phyloP scores from a whole-genome alignment of 129 eudicot species.

The Sambucus nigra region DNA sequence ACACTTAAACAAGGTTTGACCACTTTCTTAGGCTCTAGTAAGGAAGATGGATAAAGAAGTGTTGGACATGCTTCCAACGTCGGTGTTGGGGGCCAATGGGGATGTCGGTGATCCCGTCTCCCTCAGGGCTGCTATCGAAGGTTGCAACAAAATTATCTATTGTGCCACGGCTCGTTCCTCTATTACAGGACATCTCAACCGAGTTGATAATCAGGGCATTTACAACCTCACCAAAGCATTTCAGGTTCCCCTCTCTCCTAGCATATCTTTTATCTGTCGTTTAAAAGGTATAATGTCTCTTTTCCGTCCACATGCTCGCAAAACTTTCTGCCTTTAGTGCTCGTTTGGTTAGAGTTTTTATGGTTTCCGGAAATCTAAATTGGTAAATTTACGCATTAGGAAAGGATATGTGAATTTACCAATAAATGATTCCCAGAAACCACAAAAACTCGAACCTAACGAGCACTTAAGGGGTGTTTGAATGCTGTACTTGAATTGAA shows the following conservation, averaged over 20 bases:
- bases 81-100: constrained; percentile 75
- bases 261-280: not conserved
- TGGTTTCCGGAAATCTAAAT: no score
- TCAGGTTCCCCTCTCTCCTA: constrained; percentile 40
- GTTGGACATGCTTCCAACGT: constrained; percentile 83
- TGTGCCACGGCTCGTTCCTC: constrained; percentile 98
- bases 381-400: no score
- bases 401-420: no score
- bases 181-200: constrained; percentile 83
- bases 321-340: no score
- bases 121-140: constrained; percentile 61
- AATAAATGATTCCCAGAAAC: no score
- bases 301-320: not conserved
- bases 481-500: no score
- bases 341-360: no score
- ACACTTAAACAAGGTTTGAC: not conserved
- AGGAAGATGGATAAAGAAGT: constrained; percentile 67
- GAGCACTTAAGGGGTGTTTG: no score
- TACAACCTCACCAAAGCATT: constrained; percentile 90
- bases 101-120: constrained; percentile 86
- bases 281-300: not conserved
- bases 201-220: constrained; percentile 92
- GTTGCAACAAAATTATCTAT: constrained; percentile 86
- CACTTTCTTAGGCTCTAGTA: constrained; percentile 59
- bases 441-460: no score